Conservation (phyloP, 148 eudicot species). For the Euryodendron excelsum region DNA sequence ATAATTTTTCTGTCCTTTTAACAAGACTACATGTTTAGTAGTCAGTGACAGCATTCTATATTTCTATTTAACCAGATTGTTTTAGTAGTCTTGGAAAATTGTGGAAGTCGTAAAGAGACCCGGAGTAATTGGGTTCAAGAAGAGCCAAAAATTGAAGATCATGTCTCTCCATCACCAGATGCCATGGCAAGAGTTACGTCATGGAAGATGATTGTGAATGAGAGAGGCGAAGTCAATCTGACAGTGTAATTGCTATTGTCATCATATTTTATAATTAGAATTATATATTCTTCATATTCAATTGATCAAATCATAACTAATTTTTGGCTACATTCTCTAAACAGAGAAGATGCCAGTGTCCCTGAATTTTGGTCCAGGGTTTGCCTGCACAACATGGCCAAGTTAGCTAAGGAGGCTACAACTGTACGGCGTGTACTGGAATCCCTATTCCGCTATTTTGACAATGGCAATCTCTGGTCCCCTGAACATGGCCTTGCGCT, state of each 20-base stretch:
- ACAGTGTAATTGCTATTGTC: conserved; percentile 25
- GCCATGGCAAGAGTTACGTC: conserved; percentile 40
- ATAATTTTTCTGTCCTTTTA: not conserved
- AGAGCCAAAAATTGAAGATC: conserved; percentile 38
- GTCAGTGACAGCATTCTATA: not conserved
- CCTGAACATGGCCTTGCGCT: conserved; percentile 63
- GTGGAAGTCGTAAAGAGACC: conserved; percentile 29
- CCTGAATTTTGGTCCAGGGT: conserved; percentile 82
- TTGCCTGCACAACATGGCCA: conserved; percentile 83
- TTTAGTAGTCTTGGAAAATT: conserved; percentile 65
- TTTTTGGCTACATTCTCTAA: conserved; percentile 12
- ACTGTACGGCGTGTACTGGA: conserved; percentile 73
- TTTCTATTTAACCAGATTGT: conserved; percentile 45
- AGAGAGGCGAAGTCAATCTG: conserved; percentile 53
- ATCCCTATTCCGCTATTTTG: conserved; percentile 65
- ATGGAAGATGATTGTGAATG: conserved; percentile 57
- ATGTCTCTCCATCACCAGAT: conserved; percentile 30
- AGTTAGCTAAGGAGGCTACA: conserved; percentile 72
- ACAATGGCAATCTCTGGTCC: conserved; percentile 61
- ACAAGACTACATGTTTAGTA: not conserved
- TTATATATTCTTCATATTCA: not conserved
- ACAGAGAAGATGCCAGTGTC: conserved; percentile 54
- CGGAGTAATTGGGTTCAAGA: too few species aligned
- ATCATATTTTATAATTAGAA: conserved; percentile 2
- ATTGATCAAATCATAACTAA: not conserved